Evolutionary conservation across 805 yeast genomes (phyloP).

Genomic region (Yamadazyma philogaea): DNA sequence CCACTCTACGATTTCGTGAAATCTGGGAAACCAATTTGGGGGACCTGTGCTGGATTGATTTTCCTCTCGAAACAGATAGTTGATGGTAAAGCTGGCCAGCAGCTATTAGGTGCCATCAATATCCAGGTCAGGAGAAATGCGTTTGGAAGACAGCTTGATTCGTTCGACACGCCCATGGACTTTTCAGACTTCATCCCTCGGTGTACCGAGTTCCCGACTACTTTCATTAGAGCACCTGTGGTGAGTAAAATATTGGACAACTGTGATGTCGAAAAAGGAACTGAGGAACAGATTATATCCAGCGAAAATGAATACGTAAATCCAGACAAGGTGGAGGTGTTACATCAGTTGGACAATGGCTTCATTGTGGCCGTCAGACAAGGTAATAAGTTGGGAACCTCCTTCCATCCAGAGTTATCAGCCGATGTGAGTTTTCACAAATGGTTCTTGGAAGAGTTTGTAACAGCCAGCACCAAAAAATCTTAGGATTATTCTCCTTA

Average conservation of each 20-base stretch:
- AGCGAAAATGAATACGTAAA: constrained; percentile 24
- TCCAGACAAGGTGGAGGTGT: constrained; percentile 35
- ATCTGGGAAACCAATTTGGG: constrained; percentile 65
- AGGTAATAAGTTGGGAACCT: constrained; percentile 64
- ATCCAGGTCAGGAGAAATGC: constrained; percentile 68
- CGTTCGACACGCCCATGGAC: constrained; percentile 51
- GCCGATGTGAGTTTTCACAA: constrained; percentile 59
- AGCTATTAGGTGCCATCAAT: constrained; percentile 60
- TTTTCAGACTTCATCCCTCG: constrained; percentile 42
- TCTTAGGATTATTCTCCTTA: too few species aligned
- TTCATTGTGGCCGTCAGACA: constrained; percentile 72
- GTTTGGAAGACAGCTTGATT: constrained; percentile 73
- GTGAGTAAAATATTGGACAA: constrained; percentile 29
- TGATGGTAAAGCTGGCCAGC: constrained; percentile 53
- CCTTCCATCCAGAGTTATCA: constrained; percentile 77
- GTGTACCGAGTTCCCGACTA: constrained; percentile 38
- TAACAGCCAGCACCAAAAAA: too few species aligned
- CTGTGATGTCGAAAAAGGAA: constrained; percentile 2
- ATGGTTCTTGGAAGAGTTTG: constrained; percentile 66
- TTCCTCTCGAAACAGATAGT: constrained; percentile 54
- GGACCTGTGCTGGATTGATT: constrained; percentile 83
- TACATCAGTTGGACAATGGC: constrained; percentile 33
- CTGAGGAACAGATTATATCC: constrained; percentile 13
- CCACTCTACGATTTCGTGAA: constrained; percentile 53
- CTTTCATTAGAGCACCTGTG: constrained; percentile 78